A percentile compares a stretch with the other conserved stretches of the same genome.
These are phyloP conservation scores for Hypericum androsaemum DNA, from an alignment of 345 rosid genomes.

Conservation along the genomic window DNA sequence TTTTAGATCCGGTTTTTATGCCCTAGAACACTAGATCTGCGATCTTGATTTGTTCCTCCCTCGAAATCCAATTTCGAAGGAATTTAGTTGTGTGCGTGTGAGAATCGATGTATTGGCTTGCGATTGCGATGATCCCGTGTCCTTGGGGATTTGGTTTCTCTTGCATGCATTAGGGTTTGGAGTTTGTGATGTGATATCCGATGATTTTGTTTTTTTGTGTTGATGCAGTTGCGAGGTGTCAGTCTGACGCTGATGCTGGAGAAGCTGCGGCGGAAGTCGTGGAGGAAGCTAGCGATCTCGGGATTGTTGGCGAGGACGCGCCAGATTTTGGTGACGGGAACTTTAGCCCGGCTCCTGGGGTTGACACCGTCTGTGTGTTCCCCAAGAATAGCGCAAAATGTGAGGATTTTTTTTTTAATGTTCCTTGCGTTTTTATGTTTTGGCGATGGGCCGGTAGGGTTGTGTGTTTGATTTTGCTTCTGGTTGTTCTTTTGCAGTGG, in stretches of 20 bases:
- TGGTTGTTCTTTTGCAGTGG: slow-evolving; percentile 33
- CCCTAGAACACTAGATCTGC: no score
- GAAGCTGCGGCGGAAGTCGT: slow-evolving; percentile 18
- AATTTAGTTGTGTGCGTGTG: background rate
- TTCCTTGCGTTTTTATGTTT: background rate
- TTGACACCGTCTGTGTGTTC: slow-evolving; percentile 58
- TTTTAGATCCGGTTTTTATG: slow-evolving; percentile 6
- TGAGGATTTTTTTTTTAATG: slow-evolving; percentile 11
- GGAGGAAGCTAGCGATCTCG: slow-evolving; percentile 56
- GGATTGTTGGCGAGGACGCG: slow-evolving; percentile 55
- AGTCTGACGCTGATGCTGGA: slow-evolving; percentile 47
- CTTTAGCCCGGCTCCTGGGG: slow-evolving; percentile 56
- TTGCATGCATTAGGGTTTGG: background rate
- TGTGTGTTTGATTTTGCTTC: slow-evolving; percentile 5
- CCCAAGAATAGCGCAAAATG: slow-evolving; percentile 70
- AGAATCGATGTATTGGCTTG: slow-evolving; percentile 12
- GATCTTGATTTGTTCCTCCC: slow-evolving; percentile 40
- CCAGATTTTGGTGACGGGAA: slow-evolving; percentile 39
- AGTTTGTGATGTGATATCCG: background rate
- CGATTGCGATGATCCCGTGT: slow-evolving; percentile 2
- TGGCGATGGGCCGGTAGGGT: background rate
- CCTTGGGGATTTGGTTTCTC: background rate
- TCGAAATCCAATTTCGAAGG: background rate
- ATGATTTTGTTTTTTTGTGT: background rate
- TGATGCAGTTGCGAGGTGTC: slow-evolving; percentile 50